Evolutionary conservation across 2,329 filamentous ascomycete species (phyloP), one percentile per base, ranked within the genome.

Genomic region (Magnaporthiopsis rhizophila): DNA sequence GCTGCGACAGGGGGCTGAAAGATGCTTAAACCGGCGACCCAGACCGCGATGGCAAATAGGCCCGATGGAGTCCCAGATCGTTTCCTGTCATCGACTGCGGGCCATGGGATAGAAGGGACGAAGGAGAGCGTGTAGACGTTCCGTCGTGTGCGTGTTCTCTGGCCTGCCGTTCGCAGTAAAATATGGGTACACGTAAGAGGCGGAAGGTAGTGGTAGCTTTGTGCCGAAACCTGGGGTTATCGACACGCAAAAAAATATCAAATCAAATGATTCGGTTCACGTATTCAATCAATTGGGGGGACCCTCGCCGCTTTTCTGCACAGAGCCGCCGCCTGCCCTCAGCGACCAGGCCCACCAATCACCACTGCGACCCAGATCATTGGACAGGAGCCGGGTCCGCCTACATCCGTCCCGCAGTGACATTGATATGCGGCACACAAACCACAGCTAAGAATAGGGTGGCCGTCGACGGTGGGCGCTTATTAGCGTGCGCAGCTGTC

Each of bases 1-100:
- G 66, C 69, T 69, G 66, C 38, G 70, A 71, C 74, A 76, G 72
- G 74, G 74, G 72, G 28, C 38, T 32, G 24, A 32, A 53, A 64
- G 63, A 58, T 53, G 57, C 57, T 45, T 64, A 59, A 59, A 59
- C 59, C 36, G 45, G 45, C 45, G 45, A 53, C 45, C 30, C 45
- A 53, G n/a, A 53, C 18, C 45, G 45, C 45, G 9, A 53, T 4
- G 45, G 45, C 45, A 53, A 53, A 53, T 53, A 24, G 45, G 21
- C 11, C 45, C 45, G 45, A 53, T 53, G 18, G n/a, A 18, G n/a
- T 53, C n/a, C 45, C 45, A 21, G n/a, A 53, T 53, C 45, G 45
- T 53, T 53, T 53, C 45, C 45, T 53, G 45, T 53, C 45, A 53
- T 53, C 45, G 9, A 53, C 18, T 24, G 45, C 45, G 45, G 21